Base-by-base conservation (phyloP, 2,329 filamentous ascomycete species). In the Penicillium sp. region DNA sequence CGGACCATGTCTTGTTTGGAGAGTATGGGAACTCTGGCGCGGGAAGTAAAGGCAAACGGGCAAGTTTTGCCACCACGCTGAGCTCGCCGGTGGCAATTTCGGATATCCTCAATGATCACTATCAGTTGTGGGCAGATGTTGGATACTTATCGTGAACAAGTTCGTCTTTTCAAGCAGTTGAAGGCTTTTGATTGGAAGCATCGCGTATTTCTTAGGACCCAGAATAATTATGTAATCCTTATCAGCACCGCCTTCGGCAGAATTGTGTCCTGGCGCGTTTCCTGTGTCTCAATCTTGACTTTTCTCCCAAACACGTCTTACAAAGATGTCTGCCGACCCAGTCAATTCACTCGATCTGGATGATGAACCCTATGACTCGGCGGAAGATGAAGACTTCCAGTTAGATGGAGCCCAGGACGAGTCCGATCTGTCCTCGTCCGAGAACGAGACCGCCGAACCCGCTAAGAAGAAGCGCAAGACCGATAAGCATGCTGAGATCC, bases 401-500 rank as follows among this genome's bases (percentile, higher is more conserved):
- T 50, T 69, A 31, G 67, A 69, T 31, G 57, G 52, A 6, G 60
- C 48, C 10, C 60, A 59, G 45, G 65, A 64, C n/a, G 64, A 67
- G 13, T 67, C 62, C n/a, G 64, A 64, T 27, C 35, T 62, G 14
- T 65, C 62, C 22, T 65, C 62, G 13, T 57, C 57, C 28, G 66
- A 67, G 2, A 68, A 69, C 1, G 59, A 60, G 23, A 11, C 46
- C 13, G 45, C 58, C 18, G 60, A 60, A 31, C 62, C 68, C 2
- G 63, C 61, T 16, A 73, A 69, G 46, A 67, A 69, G 47, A 74
- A 71, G 49, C 63, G 54, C 54, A 70, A 60, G 51, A 63, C 36
- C 41, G 59, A 46, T 27, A 58, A 55, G 11, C 61, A 62, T 41
- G 46, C 44, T 28, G 52, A 50, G 20, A 49, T 45, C 4, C 52